phyloP scores from a whole-genome alignment of 169 alveolate genomes.

The Cryptosporidium parvum region DNA sequence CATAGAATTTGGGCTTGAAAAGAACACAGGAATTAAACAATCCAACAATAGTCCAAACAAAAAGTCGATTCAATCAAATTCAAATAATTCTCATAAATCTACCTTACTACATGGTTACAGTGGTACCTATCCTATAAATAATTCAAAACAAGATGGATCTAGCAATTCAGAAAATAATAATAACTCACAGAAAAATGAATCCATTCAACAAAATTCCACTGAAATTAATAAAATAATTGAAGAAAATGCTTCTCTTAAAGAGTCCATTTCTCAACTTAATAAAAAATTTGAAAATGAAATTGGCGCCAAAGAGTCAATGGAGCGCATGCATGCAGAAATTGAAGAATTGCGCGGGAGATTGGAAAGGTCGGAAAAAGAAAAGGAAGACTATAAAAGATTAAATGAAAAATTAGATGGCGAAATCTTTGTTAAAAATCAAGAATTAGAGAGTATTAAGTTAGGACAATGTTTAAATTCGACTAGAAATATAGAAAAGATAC shows the following conservation, averaged over 20 bases:
- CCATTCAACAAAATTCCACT: background rate
- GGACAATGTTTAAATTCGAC: background rate
- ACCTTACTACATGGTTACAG: slow-evolving; percentile 1
- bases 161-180: background rate
- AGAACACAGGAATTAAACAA: background rate
- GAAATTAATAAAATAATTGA: slow-evolving; percentile 2
- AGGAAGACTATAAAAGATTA: background rate
- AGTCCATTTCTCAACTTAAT: background rate
- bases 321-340: slow-evolving; percentile 23
- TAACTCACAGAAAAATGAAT: background rate
- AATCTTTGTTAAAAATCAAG: background rate
- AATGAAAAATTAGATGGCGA: background rate
- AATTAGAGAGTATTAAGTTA: slow-evolving; percentile 7
- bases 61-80: background rate
- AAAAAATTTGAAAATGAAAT: background rate
- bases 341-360: slow-evolving; percentile 18
- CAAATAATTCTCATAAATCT: background rate
- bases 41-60: background rate
- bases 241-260: slow-evolving; percentile 20
- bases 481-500: background rate
- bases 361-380: background rate
- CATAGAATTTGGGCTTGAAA: background rate
- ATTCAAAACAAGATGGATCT: background rate
- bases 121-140: background rate
- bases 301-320: slow-evolving; percentile 21